A percentile compares a stretch with the other conserved stretches of the same genome.
Evolutionary conservation across 306 rosid genomes (phyloP).

Genomic region (Cucurbita maxima): DNA sequence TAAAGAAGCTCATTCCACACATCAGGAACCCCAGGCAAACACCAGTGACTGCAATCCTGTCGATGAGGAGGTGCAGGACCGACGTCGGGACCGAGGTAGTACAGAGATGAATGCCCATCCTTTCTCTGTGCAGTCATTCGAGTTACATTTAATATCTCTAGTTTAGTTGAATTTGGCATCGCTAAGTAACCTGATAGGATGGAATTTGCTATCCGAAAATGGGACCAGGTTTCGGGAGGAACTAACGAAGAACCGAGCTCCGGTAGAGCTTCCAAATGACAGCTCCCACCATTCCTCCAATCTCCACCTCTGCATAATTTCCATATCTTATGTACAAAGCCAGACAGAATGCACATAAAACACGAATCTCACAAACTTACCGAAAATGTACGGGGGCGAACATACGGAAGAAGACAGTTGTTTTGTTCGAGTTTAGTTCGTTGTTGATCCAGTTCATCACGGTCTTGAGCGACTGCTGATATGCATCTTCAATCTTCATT

Average conservation of each 20-base stretch:
- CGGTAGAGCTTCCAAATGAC: slow-evolving; percentile 77
- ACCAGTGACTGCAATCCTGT: slow-evolving; percentile 97
- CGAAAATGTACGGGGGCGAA: slow-evolving; percentile 89
- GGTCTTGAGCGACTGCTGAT: slow-evolving; percentile 41
- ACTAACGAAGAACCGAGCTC: slow-evolving; percentile 48
- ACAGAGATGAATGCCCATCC: slow-evolving; percentile 70
- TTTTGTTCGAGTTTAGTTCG: slow-evolving; percentile 35
- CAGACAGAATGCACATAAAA: not conserved
- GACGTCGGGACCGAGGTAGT: slow-evolving; percentile 33
- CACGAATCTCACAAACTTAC: slow-evolving; percentile 10
- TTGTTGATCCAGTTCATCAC: slow-evolving; percentile 48
- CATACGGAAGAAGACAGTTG: slow-evolving; percentile 65
- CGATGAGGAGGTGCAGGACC: slow-evolving; percentile 43
- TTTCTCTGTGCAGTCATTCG: slow-evolving; percentile 58
- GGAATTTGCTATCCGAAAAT: slow-evolving; percentile 42
- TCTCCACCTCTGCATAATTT: slow-evolving; percentile 51
- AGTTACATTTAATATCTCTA: slow-evolving; percentile 50
- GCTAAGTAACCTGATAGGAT: slow-evolving; percentile 19
- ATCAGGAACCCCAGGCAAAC: slow-evolving; percentile 91
- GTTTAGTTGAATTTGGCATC: slow-evolving; percentile 9
- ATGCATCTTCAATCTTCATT: slow-evolving; percentile 67
- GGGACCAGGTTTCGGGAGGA: slow-evolving; percentile 38
- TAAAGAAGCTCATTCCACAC: slow-evolving; percentile 75
- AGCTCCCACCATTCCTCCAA: slow-evolving; percentile 72
- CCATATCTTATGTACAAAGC: not conserved